Conservation (phyloP, 768 basidiomycete genomes). For the Termitomyces sp. region DNA sequence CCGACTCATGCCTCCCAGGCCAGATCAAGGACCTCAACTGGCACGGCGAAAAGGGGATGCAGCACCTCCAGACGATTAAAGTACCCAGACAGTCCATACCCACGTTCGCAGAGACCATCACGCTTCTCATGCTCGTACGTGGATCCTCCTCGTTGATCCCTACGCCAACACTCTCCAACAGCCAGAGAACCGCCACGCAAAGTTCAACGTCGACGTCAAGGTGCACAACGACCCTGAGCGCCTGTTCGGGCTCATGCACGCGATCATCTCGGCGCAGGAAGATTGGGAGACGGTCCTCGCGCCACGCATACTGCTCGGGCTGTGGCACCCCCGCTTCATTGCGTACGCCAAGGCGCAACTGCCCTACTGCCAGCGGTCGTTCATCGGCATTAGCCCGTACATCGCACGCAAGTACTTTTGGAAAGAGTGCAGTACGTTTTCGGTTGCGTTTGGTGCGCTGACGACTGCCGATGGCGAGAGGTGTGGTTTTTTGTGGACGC, state of each 20-base stretch:
- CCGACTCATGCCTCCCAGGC: conserved; percentile 28
- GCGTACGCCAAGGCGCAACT: conserved; percentile 66
- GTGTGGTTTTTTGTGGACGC: conserved; percentile 33
- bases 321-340: conserved; percentile 93
- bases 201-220: conserved; percentile 91
- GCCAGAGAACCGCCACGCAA: conserved; percentile 73
- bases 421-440: conserved; percentile 81
- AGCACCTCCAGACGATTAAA: conserved; percentile 75
- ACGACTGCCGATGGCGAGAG: conserved; percentile 67
- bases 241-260: conserved; percentile 78
- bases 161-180: conserved; percentile 17
- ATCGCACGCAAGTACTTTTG: conserved; percentile 87
- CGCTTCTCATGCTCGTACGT: conserved; percentile 32
- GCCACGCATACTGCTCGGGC: conserved; percentile 73
- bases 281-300: conserved; percentile 74
- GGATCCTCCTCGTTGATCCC: not conserved
- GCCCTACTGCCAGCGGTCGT: conserved; percentile 78
- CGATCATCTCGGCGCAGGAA: conserved; percentile 53
- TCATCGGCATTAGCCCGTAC: conserved; percentile 71
- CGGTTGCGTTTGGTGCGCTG: conserved; percentile 70
- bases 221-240: conserved; percentile 84
- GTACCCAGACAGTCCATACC: conserved; percentile 84
- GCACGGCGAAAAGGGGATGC: conserved; percentile 65
- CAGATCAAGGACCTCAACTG: conserved; percentile 67
- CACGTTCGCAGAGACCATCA: conserved; percentile 81